Evolutionary conservation across 2,329 filamentous ascomycete genomes (phyloP).

Genomic region (Pestalotiopsis sp.): DNA sequence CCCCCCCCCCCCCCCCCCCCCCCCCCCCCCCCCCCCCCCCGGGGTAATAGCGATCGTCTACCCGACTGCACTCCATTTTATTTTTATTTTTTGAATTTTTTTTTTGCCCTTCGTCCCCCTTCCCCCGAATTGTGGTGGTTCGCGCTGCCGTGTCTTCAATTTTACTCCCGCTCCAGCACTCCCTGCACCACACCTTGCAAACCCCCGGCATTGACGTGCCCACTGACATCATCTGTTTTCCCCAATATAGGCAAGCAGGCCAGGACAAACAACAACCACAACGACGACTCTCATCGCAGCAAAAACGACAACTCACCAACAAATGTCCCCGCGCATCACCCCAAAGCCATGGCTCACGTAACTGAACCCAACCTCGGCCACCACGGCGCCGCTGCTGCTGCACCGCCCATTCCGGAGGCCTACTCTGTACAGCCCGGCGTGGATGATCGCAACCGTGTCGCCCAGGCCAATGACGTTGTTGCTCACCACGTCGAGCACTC

Average conservation of each 20-base stretch:
- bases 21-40: too few relatives aligned
- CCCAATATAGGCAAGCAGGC: slow-evolving; percentile 77
- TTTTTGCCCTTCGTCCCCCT: not conserved
- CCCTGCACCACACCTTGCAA: not conserved
- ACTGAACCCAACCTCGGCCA: slow-evolving; percentile 42
- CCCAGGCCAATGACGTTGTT: slow-evolving; percentile 67
- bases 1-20: too few relatives aligned
- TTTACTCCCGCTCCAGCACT: not conserved
- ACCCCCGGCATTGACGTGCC: slow-evolving; percentile 16
- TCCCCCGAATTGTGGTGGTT: not conserved
- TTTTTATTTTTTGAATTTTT: slow-evolving; percentile 8
- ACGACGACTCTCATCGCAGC: slow-evolving; percentile 50
- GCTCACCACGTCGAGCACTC: slow-evolving; percentile 67
- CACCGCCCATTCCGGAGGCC: slow-evolving; percentile 50
- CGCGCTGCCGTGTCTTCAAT: slow-evolving; percentile 8
- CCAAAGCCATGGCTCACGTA: slow-evolving; percentile 55
- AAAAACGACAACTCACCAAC: slow-evolving; percentile 54
- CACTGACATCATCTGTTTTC: slow-evolving; percentile 35
- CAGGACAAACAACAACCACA: slow-evolving; percentile 60
- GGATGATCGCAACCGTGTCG: slow-evolving; percentile 67
- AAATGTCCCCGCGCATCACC: slow-evolving; percentile 42
- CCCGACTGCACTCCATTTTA: not conserved
- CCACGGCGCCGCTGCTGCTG: slow-evolving; percentile 37
- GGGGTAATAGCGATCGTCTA: slow-evolving; percentile 5
- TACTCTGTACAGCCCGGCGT: slow-evolving; percentile 61